Conservation (phyloP, 345 rosid species). For the Turnera subulata region DNA sequence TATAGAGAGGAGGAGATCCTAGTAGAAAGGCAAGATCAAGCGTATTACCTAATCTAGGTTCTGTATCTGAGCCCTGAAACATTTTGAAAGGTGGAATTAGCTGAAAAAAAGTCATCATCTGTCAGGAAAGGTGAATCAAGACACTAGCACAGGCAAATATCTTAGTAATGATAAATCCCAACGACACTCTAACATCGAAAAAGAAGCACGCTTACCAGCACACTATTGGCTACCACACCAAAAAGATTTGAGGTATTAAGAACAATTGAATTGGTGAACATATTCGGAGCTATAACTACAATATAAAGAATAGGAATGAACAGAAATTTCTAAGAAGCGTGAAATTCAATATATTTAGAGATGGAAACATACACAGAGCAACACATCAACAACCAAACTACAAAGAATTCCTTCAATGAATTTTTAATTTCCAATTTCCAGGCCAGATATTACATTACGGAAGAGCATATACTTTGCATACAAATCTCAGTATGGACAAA, state of each 20-base stretch:
- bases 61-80: constrained; percentile 63
- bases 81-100: constrained; percentile 20
- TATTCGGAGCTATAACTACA: constrained; percentile 47
- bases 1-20: constrained; percentile 49
- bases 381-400: too few relatives aligned
- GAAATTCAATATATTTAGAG: too few relatives aligned
- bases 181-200: neutral
- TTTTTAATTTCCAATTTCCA: too few relatives aligned
- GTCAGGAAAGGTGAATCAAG: neutral
- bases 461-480: too few relatives aligned
- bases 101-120: neutral
- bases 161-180: too few relatives aligned
- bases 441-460: too few relatives aligned
- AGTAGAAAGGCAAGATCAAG: constrained; percentile 62
- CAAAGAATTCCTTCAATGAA: too few relatives aligned
- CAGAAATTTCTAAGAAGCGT: too few relatives aligned
- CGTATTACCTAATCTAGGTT: constrained; percentile 27
- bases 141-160: too few relatives aligned
- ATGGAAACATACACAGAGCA: too few relatives aligned
- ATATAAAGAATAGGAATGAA: too few relatives aligned
- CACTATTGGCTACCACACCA: constrained; percentile 9
- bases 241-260: constrained; percentile 31
- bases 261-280: constrained; percentile 41
- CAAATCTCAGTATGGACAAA: too few relatives aligned
- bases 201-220: constrained; percentile 41